Evolutionary conservation across 371 early-diverging fungal species (phyloP).

Genomic region (Saksenaea oblongispora): DNA sequence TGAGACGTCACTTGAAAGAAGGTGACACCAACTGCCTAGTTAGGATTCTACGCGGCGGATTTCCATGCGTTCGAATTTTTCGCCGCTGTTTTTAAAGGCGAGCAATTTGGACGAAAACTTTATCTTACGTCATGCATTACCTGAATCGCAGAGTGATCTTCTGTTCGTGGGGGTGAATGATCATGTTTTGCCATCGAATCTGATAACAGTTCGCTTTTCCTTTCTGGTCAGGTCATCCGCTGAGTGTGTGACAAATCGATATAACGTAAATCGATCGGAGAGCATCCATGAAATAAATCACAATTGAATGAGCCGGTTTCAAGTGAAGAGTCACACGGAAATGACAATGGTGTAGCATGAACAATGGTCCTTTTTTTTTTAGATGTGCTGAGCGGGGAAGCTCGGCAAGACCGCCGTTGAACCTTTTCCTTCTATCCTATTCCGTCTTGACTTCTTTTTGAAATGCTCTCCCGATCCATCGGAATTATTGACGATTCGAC

Average conservation of each 20-base stretch:
- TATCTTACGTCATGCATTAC: neutral
- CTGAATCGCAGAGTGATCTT: neutral
- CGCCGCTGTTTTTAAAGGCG: neutral
- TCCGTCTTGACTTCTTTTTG: neutral
- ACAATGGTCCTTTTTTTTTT: neutral
- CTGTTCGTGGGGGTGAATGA: neutral
- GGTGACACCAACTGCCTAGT: neutral
- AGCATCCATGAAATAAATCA: neutral
- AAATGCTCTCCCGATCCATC: neutral
- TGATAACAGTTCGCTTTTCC: neutral
- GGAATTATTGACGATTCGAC: neutral
- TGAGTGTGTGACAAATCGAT: neutral
- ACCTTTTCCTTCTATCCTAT: neutral
- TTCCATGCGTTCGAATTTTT: neutral
- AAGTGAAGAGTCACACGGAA: neutral
- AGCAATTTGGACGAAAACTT: neutral
- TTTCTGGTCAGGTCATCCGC: neutral
- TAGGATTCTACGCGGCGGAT: neutral
- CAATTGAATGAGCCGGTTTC: neutral
- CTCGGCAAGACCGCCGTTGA: constrained; percentile 3
- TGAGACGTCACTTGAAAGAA: neutral
- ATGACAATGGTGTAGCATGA: neutral
- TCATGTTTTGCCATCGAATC: neutral
- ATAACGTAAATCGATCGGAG: neutral
- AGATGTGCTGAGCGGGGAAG: neutral